These are phyloP conservation scores for Ammopiptanthus mongolicus DNA, from an alignment of 306 rosid species.

Conservation along the genomic window DNA sequence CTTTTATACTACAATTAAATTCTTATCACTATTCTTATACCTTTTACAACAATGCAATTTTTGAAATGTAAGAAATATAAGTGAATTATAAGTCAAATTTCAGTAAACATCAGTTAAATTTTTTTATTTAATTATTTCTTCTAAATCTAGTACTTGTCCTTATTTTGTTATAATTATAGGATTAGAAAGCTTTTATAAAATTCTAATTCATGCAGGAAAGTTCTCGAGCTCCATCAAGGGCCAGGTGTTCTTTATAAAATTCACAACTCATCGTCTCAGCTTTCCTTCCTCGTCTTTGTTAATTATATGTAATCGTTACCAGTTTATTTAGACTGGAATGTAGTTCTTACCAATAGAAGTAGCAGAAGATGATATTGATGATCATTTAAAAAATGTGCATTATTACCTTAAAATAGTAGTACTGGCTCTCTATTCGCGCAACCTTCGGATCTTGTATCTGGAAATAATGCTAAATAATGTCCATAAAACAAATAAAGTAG, in stretches of 20 bases:
- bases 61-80: too few species aligned
- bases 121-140: neutral
- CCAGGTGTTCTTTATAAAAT: conserved; percentile 28
- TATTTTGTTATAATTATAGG: conserved; percentile 8
- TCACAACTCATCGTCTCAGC: neutral
- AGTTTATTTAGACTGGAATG: neutral
- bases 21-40: too few species aligned
- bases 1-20: too few species aligned
- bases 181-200: neutral
- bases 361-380: neutral
- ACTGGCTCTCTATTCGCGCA: conserved; percentile 17
- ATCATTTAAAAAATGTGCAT: neutral
- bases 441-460: conserved; percentile 54
- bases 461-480: conserved; percentile 26
- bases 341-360: conserved; percentile 11
- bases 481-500: conserved; percentile 17
- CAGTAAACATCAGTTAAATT: too few species aligned
- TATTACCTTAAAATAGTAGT: conserved; percentile 21
- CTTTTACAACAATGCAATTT: too few species aligned
- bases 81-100: too few species aligned
- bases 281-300: neutral
- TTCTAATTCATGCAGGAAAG: conserved; percentile 21
- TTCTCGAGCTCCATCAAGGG: conserved; percentile 26
- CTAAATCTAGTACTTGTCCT: neutral
- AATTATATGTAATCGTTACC: neutral